Percentiles rank a stretch among this genome's conserved stretches.
Conservation (phyloP, 495 filamentous ascomycete species). For the Penicillium flavigenum region DNA sequence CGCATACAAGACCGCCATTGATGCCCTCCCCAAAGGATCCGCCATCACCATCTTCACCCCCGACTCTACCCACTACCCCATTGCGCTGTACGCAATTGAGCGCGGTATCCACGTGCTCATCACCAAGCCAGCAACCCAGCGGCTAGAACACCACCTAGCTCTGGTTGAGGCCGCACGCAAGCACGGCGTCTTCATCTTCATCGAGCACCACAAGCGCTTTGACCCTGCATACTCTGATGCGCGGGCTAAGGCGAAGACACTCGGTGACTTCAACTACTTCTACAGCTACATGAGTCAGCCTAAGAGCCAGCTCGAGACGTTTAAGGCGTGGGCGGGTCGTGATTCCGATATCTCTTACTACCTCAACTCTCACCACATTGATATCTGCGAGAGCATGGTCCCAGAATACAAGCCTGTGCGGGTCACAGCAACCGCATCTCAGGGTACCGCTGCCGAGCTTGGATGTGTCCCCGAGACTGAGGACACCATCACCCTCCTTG, state of each 20-base stretch:
- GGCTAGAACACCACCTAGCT: conserved; percentile 71
- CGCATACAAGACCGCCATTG: conserved; percentile 87
- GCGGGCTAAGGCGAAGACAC: conserved; percentile 60
- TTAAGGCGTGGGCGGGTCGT: conserved; percentile 91
- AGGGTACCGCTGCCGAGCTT: conserved; percentile 66
- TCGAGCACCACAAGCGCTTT: conserved; percentile 96
- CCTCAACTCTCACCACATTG: conserved; percentile 89
- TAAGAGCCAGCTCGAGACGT: conserved; percentile 88
- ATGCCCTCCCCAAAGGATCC: conserved; percentile 75
- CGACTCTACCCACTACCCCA: conserved; percentile 91
- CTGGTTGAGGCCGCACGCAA: conserved; percentile 71
- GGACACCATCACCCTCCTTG: conserved; percentile 88
- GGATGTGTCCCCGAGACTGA: conserved; percentile 81
- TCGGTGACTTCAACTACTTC: conserved; percentile 97
- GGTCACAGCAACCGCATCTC: conserved; percentile 74
- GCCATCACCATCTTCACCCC: conserved; percentile 98
- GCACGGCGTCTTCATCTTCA: conserved; percentile 81
- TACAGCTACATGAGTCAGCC: conserved; percentile 97
- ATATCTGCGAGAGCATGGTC: conserved; percentile 89
- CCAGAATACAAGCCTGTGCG: conserved; percentile 72
- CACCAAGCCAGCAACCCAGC: conserved; percentile 92
- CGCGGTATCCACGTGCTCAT: conserved; percentile 85
- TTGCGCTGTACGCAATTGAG: conserved; percentile 89
- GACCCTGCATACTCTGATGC: conserved; percentile 92
- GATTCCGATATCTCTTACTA: conserved; percentile 95